Conservation (phyloP, 2,329 filamentous ascomycete species). For the Penicillium sp. region DNA sequence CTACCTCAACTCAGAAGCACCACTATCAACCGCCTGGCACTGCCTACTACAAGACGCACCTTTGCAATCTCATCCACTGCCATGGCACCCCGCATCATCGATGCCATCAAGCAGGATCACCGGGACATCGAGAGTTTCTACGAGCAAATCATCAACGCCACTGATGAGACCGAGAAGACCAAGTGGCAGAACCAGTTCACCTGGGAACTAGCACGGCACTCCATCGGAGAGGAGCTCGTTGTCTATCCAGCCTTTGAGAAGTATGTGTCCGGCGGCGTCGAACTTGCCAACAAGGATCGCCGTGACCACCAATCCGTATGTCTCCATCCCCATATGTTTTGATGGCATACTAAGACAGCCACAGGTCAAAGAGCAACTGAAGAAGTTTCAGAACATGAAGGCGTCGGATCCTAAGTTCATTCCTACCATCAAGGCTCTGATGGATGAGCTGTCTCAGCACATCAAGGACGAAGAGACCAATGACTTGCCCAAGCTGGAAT, state of each 20-base stretch:
- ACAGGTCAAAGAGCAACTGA: slow-evolving; percentile 49
- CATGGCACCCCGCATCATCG: slow-evolving; percentile 19
- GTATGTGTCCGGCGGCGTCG: slow-evolving; percentile 39
- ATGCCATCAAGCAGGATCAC: slow-evolving; percentile 39
- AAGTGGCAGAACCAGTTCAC: slow-evolving; percentile 47
- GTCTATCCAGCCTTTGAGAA: slow-evolving; percentile 51
- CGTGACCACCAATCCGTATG: slow-evolving; percentile 38
- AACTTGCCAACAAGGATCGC: slow-evolving; percentile 46
- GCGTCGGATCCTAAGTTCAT: slow-evolving; percentile 39
- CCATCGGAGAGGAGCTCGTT: slow-evolving; percentile 48
- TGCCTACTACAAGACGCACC: too few species aligned
- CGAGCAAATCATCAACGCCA: slow-evolving; percentile 37
- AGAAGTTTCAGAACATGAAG: slow-evolving; percentile 45
- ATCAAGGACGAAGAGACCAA: slow-evolving; percentile 48
- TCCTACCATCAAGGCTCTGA: slow-evolving; percentile 40
- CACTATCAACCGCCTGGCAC: too few species aligned
- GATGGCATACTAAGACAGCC: neutral
- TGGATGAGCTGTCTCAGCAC: slow-evolving; percentile 41
- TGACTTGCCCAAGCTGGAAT: slow-evolving; percentile 47
- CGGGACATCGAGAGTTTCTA: slow-evolving; percentile 39
- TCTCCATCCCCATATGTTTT: neutral
- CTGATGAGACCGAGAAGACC: slow-evolving; percentile 30
- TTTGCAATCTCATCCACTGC: neutral
- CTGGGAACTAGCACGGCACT: slow-evolving; percentile 49
- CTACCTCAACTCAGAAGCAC: too few species aligned